phyloP scores from a whole-genome alignment of 2,329 filamentous ascomycete genomes.

The Neurospora sp. region DNA sequence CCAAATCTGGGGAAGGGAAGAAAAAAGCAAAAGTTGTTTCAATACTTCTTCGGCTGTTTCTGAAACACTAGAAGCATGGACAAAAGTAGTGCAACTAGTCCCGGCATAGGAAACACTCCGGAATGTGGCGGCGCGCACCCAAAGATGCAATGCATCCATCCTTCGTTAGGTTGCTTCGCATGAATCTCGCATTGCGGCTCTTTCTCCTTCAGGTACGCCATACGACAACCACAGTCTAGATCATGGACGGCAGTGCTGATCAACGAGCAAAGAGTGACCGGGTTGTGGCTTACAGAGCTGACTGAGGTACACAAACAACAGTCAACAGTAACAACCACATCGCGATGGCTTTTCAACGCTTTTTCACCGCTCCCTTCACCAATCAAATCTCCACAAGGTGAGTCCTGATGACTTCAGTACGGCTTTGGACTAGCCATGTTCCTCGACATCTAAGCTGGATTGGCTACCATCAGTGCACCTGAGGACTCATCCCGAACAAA shows the following conservation, averaged over 20 bases:
- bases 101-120: background rate
- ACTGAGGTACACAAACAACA: background rate
- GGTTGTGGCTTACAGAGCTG: background rate
- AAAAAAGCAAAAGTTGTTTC: background rate
- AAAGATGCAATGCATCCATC: background rate
- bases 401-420: background rate
- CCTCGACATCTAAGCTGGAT: background rate
- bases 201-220: background rate
- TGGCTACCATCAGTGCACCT: background rate
- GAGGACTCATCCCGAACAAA: background rate
- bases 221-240: background rate
- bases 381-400: background rate
- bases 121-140: background rate
- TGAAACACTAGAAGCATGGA: background rate
- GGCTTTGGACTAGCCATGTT: background rate
- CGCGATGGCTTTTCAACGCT: background rate
- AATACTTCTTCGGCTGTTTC: background rate
- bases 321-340: background rate
- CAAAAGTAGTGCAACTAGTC: background rate
- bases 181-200: background rate
- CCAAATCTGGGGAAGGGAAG: background rate
- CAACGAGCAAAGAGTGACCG: background rate
- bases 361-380: background rate
- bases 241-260: background rate
- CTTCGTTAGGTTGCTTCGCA: background rate